Evolutionary conservation across 495 filamentous ascomycete species (phyloP), one percentile per base, ranked within the genome.

Genomic region (Hyphodiscus hymeniophilus): DNA sequence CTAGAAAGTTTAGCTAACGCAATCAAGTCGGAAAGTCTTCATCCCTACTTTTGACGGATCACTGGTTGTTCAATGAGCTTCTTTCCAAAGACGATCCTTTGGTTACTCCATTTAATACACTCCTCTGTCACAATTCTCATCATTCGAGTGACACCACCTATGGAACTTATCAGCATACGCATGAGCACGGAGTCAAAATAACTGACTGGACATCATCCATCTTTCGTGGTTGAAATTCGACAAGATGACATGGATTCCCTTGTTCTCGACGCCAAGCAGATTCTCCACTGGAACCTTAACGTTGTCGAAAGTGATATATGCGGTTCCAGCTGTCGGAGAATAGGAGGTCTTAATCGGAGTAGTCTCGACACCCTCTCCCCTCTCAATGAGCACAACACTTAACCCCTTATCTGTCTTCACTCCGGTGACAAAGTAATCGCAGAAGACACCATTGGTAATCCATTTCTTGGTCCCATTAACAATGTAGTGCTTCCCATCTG

Each of bases 401-500:
- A 90, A 80, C 17, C 85, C 88, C 67, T 91, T 91, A 38, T 80
- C 82, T 47, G 30, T 94, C 55, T 77, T 79, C 60, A 88, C 89
- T 28, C 81, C 87, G 15, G 77, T 80, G 41, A 91, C 84, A 59
- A 94, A 94, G 67, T 89, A 91, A 63, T 43, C 86, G 54, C 70
- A 71, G 63, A 80, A 91, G 66, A 81, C 80, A 49, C 87, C 88
- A 71, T 94, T 94, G 32, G 88, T 94, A 66, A 91, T 91, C 87
- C 87, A 94, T 67, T 91, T 91, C 74, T 91, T 94, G 55, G 85
- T 91, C 50, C 87, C 87, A 63, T 88, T 89, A 52, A 94, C 77
- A 51, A 91, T 82, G 62, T 89, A 94, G 65, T 86, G 74, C 60
- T 85, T 86, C 42, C 87, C 87, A 63, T 91, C 87, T 8, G 82